Percentiles rank a stretch among this genome's conserved stretches.
These are phyloP conservation scores for Dioscorea cayenensis DNA, from an alignment of 116 monocot genomes.

Conservation along the genomic window DNA sequence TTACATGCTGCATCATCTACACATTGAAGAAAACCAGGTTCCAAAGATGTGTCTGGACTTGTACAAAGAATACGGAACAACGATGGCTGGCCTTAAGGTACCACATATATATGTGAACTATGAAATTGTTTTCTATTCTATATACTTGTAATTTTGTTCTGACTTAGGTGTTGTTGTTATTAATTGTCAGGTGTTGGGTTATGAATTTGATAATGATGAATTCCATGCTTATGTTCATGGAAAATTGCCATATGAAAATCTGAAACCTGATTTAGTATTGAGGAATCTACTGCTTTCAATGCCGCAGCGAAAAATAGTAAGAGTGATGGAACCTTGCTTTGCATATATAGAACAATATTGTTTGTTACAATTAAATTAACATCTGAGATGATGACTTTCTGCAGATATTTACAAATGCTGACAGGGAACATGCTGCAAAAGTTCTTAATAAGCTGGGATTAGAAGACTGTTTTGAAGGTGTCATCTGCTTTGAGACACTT, in stretches of 20 bases:
- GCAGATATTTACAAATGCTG: slow-evolving; percentile 87
- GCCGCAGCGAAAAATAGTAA: slow-evolving; percentile 78
- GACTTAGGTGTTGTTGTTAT: not conserved
- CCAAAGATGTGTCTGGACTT: slow-evolving; percentile 75
- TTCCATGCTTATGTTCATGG: slow-evolving; percentile 81
- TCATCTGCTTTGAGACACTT: slow-evolving; percentile 88
- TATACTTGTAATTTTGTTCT: not conserved
- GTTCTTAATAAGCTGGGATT: slow-evolving; percentile 56
- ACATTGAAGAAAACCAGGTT: slow-evolving; percentile 64
- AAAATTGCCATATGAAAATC: slow-evolving; percentile 61
- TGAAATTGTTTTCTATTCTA: too few species aligned
- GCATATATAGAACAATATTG: not conserved
- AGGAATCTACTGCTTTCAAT: slow-evolving; percentile 74
- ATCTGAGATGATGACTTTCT: not conserved
- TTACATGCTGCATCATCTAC: slow-evolving; percentile 65
- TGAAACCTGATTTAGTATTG: slow-evolving; percentile 65
- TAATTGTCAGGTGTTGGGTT: slow-evolving; percentile 52
- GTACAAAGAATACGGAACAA: slow-evolving; percentile 91
- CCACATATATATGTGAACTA: not conserved
- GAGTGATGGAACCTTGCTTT: not conserved
- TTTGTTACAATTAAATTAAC: not conserved
- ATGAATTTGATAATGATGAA: slow-evolving; percentile 69
- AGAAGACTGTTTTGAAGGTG: slow-evolving; percentile 82
- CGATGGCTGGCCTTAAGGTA: slow-evolving; percentile 97
- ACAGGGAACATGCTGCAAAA: slow-evolving; percentile 53